Evolutionary conservation across 2,329 filamentous ascomycete species (phyloP).

Genomic region (Aquanectria penicillioides): DNA sequence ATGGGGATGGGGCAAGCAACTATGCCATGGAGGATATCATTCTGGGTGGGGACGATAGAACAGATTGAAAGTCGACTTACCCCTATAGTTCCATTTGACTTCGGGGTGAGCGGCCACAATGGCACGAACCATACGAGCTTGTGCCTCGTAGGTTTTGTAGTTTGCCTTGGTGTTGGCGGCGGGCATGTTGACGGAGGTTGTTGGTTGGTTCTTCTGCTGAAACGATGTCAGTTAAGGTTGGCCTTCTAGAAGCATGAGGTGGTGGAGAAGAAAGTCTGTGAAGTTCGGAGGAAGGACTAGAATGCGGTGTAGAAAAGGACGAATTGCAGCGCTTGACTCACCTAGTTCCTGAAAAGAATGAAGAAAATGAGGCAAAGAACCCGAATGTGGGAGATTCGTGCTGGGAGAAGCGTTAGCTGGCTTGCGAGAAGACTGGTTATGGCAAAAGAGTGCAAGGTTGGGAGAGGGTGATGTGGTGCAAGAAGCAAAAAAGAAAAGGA

Average conservation of each 20-base stretch:
- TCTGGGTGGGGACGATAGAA: slow-evolving; percentile 1
- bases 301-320: too few relatives aligned
- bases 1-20: slow-evolving; percentile 7
- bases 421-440: too few relatives aligned
- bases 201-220: neutral
- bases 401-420: too few relatives aligned
- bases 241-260: neutral
- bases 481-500: too few relatives aligned
- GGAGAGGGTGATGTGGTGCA: too few relatives aligned
- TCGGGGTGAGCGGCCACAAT: slow-evolving; percentile 67
- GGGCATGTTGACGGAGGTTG: slow-evolving; percentile 52
- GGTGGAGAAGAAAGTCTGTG: neutral
- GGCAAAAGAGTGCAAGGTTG: too few relatives aligned
- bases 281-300: neutral
- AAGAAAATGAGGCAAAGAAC: too few relatives aligned
- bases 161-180: slow-evolving; percentile 56
- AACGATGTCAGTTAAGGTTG: neutral
- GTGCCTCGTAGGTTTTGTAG: slow-evolving; percentile 69
- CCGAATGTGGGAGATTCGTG: too few relatives aligned
- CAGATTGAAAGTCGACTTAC: slow-evolving; percentile 53
- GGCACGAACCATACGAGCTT: slow-evolving; percentile 68
- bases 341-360: too few relatives aligned
- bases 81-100: slow-evolving; percentile 68
- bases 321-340: too few relatives aligned
- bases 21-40: neutral